These are phyloP conservation scores for Penicillium diatomitis DNA, from an alignment of 495 filamentous ascomycete species.

Conservation along the genomic window DNA sequence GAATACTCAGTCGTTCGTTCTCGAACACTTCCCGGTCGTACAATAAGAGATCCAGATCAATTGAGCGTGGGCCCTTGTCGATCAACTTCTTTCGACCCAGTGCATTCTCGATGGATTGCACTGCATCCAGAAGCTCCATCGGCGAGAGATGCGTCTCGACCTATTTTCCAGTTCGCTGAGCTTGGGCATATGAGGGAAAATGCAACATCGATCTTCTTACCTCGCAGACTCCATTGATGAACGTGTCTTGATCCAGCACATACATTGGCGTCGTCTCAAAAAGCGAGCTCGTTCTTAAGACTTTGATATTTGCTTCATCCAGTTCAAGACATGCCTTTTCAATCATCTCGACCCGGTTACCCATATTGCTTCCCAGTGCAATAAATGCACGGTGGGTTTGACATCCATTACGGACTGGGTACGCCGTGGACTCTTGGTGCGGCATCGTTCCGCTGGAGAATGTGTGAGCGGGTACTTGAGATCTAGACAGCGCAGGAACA, in stretches of 20 bases:
- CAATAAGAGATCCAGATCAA: constrained; percentile 89
- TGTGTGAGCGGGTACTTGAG: constrained; percentile 9
- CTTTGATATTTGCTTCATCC: constrained; percentile 56
- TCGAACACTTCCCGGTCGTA: constrained; percentile 62
- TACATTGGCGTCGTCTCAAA: constrained; percentile 98
- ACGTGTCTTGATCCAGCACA: constrained; percentile 75
- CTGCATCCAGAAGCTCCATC: constrained; percentile 60
- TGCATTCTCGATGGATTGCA: constrained; percentile 72
- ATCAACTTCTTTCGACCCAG: constrained; percentile 76
- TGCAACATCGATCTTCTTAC: constrained; percentile 32
- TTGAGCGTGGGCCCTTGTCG: constrained; percentile 87
- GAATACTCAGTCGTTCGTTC: constrained; percentile 67
- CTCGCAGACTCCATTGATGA: constrained; percentile 91
- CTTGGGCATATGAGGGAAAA: too few species aligned
- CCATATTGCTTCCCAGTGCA: constrained; percentile 88
- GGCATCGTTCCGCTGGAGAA: constrained; percentile 17
- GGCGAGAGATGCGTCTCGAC: constrained; percentile 73
- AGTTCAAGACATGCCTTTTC: constrained; percentile 73
- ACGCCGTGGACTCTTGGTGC: constrained; percentile 19
- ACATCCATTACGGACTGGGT: constrained; percentile 7
- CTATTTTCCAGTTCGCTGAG: constrained; percentile 30
- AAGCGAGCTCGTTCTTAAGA: constrained; percentile 74
- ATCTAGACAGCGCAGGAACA: constrained; percentile 7
- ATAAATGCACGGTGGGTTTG: constrained; percentile 57
- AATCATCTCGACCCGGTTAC: constrained; percentile 74